These are phyloP conservation scores for Xenosphaeropsis pyriputrescens DNA, from an alignment of 2,329 filamentous ascomycete genomes.

Conservation along the genomic window DNA sequence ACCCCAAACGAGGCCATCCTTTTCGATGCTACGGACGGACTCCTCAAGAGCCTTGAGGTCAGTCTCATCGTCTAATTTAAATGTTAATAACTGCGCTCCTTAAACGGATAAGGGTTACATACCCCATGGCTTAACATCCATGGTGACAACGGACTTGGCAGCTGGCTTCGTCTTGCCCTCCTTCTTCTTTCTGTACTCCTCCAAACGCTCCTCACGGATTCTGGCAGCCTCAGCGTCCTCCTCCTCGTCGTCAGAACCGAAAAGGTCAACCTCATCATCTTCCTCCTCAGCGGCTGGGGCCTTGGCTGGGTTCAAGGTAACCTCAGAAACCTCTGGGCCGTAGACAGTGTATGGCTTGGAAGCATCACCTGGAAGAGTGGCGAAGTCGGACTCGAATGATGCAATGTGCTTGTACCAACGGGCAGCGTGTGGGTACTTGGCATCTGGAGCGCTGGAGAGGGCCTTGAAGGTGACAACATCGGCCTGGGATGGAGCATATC, in stretches of 20 bases:
- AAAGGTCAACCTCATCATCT: slow-evolving; percentile 83
- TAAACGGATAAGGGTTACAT: slow-evolving; percentile 25
- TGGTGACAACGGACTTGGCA: slow-evolving; percentile 89
- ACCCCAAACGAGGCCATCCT: slow-evolving; percentile 96
- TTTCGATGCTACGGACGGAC: slow-evolving; percentile 68
- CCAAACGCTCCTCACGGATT: slow-evolving; percentile 78
- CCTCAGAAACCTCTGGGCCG: slow-evolving; percentile 67
- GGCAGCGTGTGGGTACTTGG: slow-evolving; percentile 87
- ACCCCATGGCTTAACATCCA: slow-evolving; percentile 99
- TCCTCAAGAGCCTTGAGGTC: slow-evolving; percentile 72
- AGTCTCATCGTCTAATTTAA: slow-evolving; percentile 68
- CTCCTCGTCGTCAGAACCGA: slow-evolving; percentile 87
- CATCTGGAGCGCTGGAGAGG: slow-evolving; percentile 58
- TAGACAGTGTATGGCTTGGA: slow-evolving; percentile 81
- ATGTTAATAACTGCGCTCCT: slow-evolving; percentile 8
- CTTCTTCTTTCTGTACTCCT: slow-evolving; percentile 96
- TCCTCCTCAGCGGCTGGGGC: slow-evolving; percentile 60
- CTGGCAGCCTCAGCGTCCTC: slow-evolving; percentile 77
- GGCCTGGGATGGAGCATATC: slow-evolving; percentile 64
- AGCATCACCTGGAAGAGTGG: slow-evolving; percentile 78
- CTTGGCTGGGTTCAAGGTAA: slow-evolving; percentile 76
- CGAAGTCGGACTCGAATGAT: slow-evolving; percentile 85
- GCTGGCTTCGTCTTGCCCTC: slow-evolving; percentile 78
- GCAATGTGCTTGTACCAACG: slow-evolving; percentile 99
- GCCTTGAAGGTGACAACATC: slow-evolving; percentile 95